Percentiles rank a stretch among this genome's conserved stretches.
These are phyloP conservation scores for Protea cynaroides DNA, from an alignment of 164 flowering plant genomes.

Conservation along the genomic window DNA sequence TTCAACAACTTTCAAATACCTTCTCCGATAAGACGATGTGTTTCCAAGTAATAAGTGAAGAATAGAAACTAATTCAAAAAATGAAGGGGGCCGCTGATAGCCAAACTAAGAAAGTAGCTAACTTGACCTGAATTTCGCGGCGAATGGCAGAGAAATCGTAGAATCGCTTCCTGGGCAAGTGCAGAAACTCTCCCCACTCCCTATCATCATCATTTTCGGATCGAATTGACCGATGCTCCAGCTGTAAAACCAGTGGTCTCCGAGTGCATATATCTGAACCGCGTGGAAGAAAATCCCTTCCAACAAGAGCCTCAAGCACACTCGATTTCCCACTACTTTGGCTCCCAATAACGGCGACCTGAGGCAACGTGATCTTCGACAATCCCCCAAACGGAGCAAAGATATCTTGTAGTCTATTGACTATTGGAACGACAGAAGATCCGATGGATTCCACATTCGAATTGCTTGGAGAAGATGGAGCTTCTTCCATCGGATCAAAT, in stretches of 20 bases:
- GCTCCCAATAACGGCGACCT: conserved; percentile 52
- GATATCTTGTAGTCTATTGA: conserved; percentile 45
- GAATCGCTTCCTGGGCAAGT: conserved; percentile 34
- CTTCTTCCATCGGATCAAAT: not conserved
- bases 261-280: conserved; percentile 46
- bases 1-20: not conserved
- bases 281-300: conserved; percentile 51
- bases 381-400: conserved; percentile 26
- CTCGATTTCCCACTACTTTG: conserved; percentile 63
- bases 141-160: conserved; percentile 39
- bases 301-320: conserved; percentile 50
- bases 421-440: conserved; percentile 30
- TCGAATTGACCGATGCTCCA: conserved; percentile 13
- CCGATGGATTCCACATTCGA: conserved; percentile 10
- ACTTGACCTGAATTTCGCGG: conserved; percentile 40
- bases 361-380: conserved; percentile 34
- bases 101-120: not conserved
- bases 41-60: no score
- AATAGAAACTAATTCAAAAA: no score
- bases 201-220: conserved; percentile 18
- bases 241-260: conserved; percentile 41
- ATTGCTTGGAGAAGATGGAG: not conserved
- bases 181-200: conserved; percentile 56
- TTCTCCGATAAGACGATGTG: no score
- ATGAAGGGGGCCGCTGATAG: no score